Evolutionary conservation across 805 yeast species (phyloP).

Genomic region (Wickerhamia fluorescens): DNA sequence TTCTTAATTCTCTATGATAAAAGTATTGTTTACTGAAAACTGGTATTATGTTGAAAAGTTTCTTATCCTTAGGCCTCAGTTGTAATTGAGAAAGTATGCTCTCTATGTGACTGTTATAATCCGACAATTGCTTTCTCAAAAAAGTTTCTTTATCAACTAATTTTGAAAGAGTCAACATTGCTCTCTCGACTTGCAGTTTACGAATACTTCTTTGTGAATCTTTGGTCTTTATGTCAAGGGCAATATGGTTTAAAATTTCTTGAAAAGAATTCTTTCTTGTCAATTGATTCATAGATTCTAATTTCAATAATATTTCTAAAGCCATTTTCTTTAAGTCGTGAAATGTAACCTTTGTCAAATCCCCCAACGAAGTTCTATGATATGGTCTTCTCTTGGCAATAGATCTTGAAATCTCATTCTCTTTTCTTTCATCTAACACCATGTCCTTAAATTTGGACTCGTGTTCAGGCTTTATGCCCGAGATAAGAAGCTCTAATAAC

Average conservation of each 20-base stretch:
- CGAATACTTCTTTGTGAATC: constrained; percentile 37
- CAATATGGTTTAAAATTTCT: constrained; percentile 72
- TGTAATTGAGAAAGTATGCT: constrained; percentile 36
- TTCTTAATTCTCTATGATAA: constrained; percentile 63
- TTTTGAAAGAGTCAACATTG: constrained; percentile 36
- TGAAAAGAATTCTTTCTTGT: constrained; percentile 70
- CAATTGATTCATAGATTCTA: constrained; percentile 62
- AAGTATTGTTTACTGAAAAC: constrained; percentile 69
- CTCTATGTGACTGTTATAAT: constrained; percentile 44
- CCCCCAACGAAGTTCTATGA: constrained; percentile 42
- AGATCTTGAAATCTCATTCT: constrained; percentile 23
- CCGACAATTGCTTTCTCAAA: constrained; percentile 37
- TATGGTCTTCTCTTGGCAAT: constrained; percentile 38
- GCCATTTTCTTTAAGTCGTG: constrained; percentile 74
- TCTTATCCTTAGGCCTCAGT: constrained; percentile 39
- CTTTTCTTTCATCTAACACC: constrained; percentile 37
- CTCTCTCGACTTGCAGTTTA: constrained; percentile 33
- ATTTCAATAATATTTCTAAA: constrained; percentile 64
- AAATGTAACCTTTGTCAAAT: constrained; percentile 45
- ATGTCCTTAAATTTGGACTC: constrained; percentile 58
- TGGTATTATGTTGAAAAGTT: constrained; percentile 41
- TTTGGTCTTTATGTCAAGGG: constrained; percentile 61
- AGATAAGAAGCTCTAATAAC: constrained; percentile 60
- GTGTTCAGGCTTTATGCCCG: constrained; percentile 61
- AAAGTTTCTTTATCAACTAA: constrained; percentile 39